A percentile compares a stretch with the other conserved stretches of the same genome.
Conservation (phyloP, 148 eudicot genomes). For the Spergularia bocconei region DNA sequence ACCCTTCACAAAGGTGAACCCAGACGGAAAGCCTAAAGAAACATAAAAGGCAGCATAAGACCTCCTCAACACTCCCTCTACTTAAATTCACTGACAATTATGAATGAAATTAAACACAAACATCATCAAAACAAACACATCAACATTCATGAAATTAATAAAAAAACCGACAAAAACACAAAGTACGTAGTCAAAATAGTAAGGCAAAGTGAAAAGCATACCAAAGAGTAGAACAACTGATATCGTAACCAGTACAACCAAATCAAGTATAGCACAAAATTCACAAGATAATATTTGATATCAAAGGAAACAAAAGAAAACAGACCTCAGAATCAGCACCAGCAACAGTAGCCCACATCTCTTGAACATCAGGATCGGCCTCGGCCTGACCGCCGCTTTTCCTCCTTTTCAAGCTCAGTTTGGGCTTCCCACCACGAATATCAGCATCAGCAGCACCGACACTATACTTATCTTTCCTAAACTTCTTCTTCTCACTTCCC, state of each 20-base stretch:
- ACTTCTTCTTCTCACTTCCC: slow-evolving; percentile 44
- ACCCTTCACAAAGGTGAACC: too few relatives aligned
- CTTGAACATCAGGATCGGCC: slow-evolving; percentile 70
- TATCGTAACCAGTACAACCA: neutral
- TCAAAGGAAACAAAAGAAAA: neutral
- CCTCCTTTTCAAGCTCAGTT: slow-evolving; percentile 49
- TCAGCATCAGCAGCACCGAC: slow-evolving; percentile 21
- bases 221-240: neutral
- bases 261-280: neutral
- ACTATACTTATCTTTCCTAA: slow-evolving; percentile 40
- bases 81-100: neutral
- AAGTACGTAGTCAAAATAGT: too few relatives aligned
- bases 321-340: slow-evolving; percentile 90
- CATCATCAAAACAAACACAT: neutral
- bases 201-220: neutral
- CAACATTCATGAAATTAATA: too few relatives aligned
- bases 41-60: too few relatives aligned
- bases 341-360: slow-evolving; percentile 98
- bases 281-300: too few relatives aligned
- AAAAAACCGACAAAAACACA: too few relatives aligned
- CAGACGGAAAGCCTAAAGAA: too few relatives aligned
- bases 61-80: neutral
- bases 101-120: neutral
- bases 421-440: slow-evolving; percentile 33
- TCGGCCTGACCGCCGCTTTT: slow-evolving; percentile 25